A percentile compares a stretch with the other conserved stretches of the same genome.
phyloP scores from a whole-genome alignment of 805 yeast species.

The Ogataea naganishii region DNA sequence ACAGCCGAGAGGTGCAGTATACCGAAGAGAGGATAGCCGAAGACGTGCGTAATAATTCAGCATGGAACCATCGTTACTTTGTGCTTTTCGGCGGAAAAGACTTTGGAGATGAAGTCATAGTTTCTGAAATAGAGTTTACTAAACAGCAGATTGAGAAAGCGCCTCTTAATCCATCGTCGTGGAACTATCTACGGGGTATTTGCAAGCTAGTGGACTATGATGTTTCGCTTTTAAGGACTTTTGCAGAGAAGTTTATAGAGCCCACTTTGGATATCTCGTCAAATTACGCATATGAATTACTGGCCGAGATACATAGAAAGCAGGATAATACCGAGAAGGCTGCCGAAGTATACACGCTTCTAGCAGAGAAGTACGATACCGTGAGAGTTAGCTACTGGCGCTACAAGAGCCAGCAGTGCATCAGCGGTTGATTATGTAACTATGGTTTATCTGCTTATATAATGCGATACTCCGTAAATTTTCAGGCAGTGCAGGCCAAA shows the following conservation, averaged over 20 bases:
- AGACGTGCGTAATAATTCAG: slow-evolving; percentile 85
- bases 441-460: no score
- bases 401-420: no score
- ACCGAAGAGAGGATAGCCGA: slow-evolving; percentile 36
- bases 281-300: slow-evolving; percentile 54
- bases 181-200: slow-evolving; percentile 75
- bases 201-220: slow-evolving; percentile 19
- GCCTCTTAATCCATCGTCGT: slow-evolving; percentile 77
- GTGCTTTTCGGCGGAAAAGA: slow-evolving; percentile 26
- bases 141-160: slow-evolving; percentile 41
- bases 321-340: slow-evolving; percentile 27
- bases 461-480: no score
- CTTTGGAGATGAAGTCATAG: slow-evolving; percentile 14
- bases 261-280: slow-evolving; percentile 25
- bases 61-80: slow-evolving; percentile 84
- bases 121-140: slow-evolving; percentile 46
- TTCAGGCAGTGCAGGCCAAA: no score
- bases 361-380: slow-evolving; percentile 30
- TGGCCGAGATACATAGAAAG: slow-evolving; percentile 40
- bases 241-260: slow-evolving; percentile 35
- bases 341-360: slow-evolving; percentile 35
- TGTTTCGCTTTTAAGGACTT: slow-evolving; percentile 30
- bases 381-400: slow-evolving; percentile 24
- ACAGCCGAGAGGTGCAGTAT: slow-evolving; percentile 41
- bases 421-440: no score